These are phyloP conservation scores for Cymbopogon citratus DNA, from an alignment of 176 grass and related monocot genomes.

Conservation along the genomic window DNA sequence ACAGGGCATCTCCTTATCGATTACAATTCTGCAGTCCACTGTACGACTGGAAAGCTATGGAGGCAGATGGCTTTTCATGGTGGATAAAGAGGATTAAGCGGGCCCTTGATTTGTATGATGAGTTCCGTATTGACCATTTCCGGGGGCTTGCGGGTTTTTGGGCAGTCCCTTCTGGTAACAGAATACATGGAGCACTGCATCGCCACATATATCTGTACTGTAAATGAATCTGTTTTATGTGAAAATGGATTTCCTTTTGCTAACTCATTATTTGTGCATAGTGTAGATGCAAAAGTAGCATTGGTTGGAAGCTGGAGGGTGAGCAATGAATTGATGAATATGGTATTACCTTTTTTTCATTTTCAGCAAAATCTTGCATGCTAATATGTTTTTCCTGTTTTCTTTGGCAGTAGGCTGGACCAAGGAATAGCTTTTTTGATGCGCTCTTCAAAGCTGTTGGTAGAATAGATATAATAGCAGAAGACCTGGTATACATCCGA, in stretches of 20 bases:
- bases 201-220: not conserved
- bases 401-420: conserved; percentile 93
- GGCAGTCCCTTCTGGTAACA: conserved; percentile 83
- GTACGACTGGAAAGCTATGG: conserved; percentile 94
- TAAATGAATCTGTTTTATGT: conserved; percentile 16
- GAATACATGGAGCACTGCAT: not conserved
- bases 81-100: conserved; percentile 93
- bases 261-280: conserved; percentile 20
- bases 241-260: conserved; percentile 11
- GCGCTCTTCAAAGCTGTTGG: conserved; percentile 77
- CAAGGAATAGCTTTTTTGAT: conserved; percentile 87
- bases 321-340: conserved; percentile 35
- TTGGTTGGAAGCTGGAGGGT: conserved; percentile 85
- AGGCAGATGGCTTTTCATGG: conserved; percentile 70
- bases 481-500: conserved; percentile 69
- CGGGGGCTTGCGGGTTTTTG: conserved; percentile 84
- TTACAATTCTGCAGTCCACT: conserved; percentile 57
- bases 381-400: conserved; percentile 37
- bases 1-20: conserved; percentile 7
- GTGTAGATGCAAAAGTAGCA: conserved; percentile 79
- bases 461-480: conserved; percentile 77
- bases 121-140: conserved; percentile 98
- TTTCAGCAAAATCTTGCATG: not conserved
- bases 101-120: conserved; percentile 95
- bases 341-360: not conserved